phyloP scores from a whole-genome alignment of 2,329 filamentous ascomycete species.

The Neurospora crassa region DNA sequence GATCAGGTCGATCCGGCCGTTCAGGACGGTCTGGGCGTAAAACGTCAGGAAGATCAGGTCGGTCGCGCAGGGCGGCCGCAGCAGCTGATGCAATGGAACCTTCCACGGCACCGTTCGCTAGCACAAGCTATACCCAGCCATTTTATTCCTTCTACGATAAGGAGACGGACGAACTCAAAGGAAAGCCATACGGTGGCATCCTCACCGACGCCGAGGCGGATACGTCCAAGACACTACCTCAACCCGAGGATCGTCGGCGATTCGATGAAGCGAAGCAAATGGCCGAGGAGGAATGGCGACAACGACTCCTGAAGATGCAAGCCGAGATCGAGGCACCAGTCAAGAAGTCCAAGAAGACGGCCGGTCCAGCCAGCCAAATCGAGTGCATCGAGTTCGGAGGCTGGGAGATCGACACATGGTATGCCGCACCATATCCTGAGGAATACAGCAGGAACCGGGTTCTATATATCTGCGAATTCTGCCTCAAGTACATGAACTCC shows the following conservation, averaged over 20 bases:
- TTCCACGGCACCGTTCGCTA: slow-evolving; percentile 29
- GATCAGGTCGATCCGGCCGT: background rate
- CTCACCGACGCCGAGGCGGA: slow-evolving; percentile 83
- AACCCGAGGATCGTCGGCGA: slow-evolving; percentile 66
- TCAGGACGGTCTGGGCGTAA: background rate
- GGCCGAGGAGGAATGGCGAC: slow-evolving; percentile 86
- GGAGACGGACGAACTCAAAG: slow-evolving; percentile 79
- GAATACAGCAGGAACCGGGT: slow-evolving; percentile 96
- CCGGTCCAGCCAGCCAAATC: slow-evolving; percentile 89
- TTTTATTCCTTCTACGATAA: slow-evolving; percentile 86
- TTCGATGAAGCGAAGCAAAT: slow-evolving; percentile 87
- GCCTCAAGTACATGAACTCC: slow-evolving; percentile 98
- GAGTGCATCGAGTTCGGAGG: slow-evolving; percentile 98
- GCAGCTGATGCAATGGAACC: background rate
- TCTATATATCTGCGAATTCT: slow-evolving; percentile 99
- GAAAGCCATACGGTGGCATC: slow-evolving; percentile 92
- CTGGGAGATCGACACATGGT: slow-evolving; percentile 98
- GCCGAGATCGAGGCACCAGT: slow-evolving; percentile 51
- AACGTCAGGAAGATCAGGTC: slow-evolving; percentile 17
- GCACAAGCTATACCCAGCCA: slow-evolving; percentile 58
- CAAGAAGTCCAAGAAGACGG: slow-evolving; percentile 62
- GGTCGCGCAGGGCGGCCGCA: background rate
- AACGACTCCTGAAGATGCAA: slow-evolving; percentile 50
- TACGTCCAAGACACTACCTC: slow-evolving; percentile 78
- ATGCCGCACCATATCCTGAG: slow-evolving; percentile 94